Base-by-base conservation (phyloP, 495 filamentous ascomycete species). In the Apiosordaria backusii region DNA sequence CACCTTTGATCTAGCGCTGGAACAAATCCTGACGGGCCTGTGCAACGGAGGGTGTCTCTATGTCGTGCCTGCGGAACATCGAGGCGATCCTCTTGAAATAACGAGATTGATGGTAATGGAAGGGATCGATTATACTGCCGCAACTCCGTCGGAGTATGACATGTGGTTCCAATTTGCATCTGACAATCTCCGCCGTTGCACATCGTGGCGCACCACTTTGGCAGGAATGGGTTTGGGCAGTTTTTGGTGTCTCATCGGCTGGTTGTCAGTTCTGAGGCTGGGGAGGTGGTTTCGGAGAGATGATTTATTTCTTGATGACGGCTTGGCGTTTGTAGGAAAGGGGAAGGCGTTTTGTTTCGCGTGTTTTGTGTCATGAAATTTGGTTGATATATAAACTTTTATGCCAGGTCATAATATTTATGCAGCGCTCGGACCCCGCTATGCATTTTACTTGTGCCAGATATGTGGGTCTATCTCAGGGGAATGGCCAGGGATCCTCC, bases 1-100 rank as follows among this genome's bases (percentile, higher is more conserved):
- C 25, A 65, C 52, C 4, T 81, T 81, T 40, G 72, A 81, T 52
- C 29, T 73, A 16, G 76, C 76, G 0, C 40, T 72, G 1, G 35
- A 57, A 9, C 77, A 79, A 29, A 75, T 75, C 9, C 73, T 74
- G 61, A 67, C 55, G 0, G 72, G 68, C 0, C 68, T 81, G 2
- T 15, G 16, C 10, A 50, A 58, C 7, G 77, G 75, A 0, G 75
- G 78, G 5, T 73, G 25, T 0, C 22, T 79, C 1, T 64, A 67
- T 6, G 23, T 80, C 1, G 65, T 72, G 0, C 60, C 68, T 5
- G 40, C 62, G 24, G 29, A 25, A 0, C 9, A 21, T 0, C 69
- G 79, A 3, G 70, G 68, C 0, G 73, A 80, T 61, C 63, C 74
- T 1, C 4, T 16, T 1, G 65, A 66, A 2, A 64, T 80, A 7